Conservation (phyloP, 106 monocot genomes). For the Platanthera zijinensis region DNA sequence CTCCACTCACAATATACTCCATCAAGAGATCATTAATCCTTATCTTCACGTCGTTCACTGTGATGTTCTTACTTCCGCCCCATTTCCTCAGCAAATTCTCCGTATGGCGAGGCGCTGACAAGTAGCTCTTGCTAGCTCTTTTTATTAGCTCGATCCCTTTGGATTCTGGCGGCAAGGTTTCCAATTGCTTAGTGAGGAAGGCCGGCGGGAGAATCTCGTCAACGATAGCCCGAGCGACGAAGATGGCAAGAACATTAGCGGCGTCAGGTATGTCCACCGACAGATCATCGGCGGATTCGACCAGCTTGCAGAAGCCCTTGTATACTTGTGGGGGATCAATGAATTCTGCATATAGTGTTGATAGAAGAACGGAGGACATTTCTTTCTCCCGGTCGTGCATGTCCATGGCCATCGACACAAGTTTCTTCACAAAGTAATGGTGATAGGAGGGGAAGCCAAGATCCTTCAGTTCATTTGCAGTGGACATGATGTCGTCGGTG, state of each 20-base stretch:
- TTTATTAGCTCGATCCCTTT: slow-evolving; percentile 60
- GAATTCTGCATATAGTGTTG: slow-evolving; percentile 51
- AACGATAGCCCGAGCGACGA: slow-evolving; percentile 64
- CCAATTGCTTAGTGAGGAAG: slow-evolving; percentile 43
- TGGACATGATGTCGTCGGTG: slow-evolving; percentile 36
- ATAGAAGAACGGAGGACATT: slow-evolving; percentile 69
- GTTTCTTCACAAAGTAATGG: slow-evolving; percentile 76
- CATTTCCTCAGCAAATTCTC: slow-evolving; percentile 52
- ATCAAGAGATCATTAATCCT: slow-evolving; percentile 39
- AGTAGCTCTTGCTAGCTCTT: slow-evolving; percentile 56
- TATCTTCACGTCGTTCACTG: slow-evolving; percentile 53
- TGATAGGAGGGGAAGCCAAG: slow-evolving; percentile 34
- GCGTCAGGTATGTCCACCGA: slow-evolving; percentile 55
- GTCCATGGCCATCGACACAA: slow-evolving; percentile 79
- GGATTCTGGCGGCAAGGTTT: slow-evolving; percentile 20
- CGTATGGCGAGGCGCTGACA: slow-evolving; percentile 59
- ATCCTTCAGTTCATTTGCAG: slow-evolving; percentile 44
- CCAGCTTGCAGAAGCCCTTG: slow-evolving; percentile 58
- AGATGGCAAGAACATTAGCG: slow-evolving; percentile 67
- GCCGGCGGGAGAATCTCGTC: slow-evolving; percentile 81
- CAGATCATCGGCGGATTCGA: slow-evolving; percentile 55
- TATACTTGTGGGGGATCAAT: slow-evolving; percentile 40
- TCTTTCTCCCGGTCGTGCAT: slow-evolving; percentile 81
- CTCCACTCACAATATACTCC: slow-evolving; percentile 54
- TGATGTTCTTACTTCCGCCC: slow-evolving; percentile 58